A percentile compares a stretch with the other conserved stretches of the same genome.
phyloP scores from a whole-genome alignment of 2,329 filamentous ascomycete genomes.

The Lecanosticta acicola region DNA sequence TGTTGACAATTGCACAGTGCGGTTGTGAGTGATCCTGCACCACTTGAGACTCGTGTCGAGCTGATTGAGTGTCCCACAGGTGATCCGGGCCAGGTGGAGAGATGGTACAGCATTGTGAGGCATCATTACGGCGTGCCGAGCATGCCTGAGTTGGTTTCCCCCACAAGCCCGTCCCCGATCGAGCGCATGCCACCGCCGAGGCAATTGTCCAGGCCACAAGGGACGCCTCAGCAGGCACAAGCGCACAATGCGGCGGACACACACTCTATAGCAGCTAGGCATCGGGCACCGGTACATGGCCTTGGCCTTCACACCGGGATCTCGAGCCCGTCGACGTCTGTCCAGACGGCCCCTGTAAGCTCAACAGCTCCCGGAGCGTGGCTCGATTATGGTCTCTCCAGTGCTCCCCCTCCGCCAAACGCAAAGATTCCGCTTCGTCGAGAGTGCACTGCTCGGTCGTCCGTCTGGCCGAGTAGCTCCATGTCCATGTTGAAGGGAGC shows the following conservation, averaged over 20 bases:
- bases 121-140: slow-evolving; percentile 3
- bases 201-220: neutral
- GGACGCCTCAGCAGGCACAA: neutral
- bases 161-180: neutral
- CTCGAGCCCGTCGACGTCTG: neutral
- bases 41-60: neutral
- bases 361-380: neutral
- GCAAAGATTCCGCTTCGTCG: neutral
- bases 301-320: neutral
- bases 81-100: slow-evolving; percentile 6
- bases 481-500: neutral
- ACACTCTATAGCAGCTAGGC: neutral
- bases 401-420: neutral
- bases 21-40: neutral
- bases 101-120: slow-evolving; percentile 8
- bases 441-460: neutral
- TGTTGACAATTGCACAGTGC: slow-evolving; percentile 8
- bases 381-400: neutral
- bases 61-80: neutral
- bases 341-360: neutral
- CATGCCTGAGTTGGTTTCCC: neutral
- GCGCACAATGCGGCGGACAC: too few species aligned
- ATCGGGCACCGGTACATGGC: neutral
- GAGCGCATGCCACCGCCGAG: neutral
- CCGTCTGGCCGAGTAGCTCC: neutral